Evolutionary conservation across 2,329 filamentous ascomycete genomes (phyloP), one percentile per base, ranked within the genome.

Genomic region (Calonectria ilicicola): DNA sequence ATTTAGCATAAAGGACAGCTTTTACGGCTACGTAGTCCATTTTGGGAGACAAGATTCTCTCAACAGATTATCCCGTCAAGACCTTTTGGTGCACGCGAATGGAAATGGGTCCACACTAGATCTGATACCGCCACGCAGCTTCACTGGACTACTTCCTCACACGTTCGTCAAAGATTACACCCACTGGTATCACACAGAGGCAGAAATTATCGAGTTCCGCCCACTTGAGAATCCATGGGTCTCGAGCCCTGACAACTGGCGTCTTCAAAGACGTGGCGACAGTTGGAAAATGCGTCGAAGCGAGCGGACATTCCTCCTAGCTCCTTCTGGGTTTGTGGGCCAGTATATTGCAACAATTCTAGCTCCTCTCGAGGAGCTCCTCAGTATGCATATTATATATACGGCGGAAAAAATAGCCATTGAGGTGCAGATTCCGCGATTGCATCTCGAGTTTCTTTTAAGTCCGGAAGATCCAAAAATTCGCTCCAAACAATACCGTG

Each of bases 101-200:
- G 74, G 76, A 7, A 40, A 76, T 10, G 69, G 12, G 14, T 62
- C 60, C 0, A 9, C 64, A 47, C 3, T 70, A 0, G 78, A 85
- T 17, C 73, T 88, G 0, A 27, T 89, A 0, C 85, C 87, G 0
- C 65, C 74, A 0, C 42, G 72, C 5, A 15, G 82, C 0, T 79
- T 88, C 0, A 2, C 68, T 0, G 65, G 32, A 0, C 51, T 65
- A 0, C 67, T 88, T 0, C 87, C 87, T 0, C 10, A 70, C 0
- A 56, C 73, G 0, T 85, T 90, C 8, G 74, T 87, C 1, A 53
- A 84, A 1, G 73, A 84, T 0, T 86, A 82, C 65, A 80, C 83
- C 0, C 88, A 90, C 68, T 91, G 89, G 89, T 84, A 87, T 53
- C 75, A 86, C 26, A 4, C 79, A 1, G 51, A 74, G 1, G 76